Conservation (phyloP, 768 basidiomycete species). For the Butyriboletus loyo region DNA sequence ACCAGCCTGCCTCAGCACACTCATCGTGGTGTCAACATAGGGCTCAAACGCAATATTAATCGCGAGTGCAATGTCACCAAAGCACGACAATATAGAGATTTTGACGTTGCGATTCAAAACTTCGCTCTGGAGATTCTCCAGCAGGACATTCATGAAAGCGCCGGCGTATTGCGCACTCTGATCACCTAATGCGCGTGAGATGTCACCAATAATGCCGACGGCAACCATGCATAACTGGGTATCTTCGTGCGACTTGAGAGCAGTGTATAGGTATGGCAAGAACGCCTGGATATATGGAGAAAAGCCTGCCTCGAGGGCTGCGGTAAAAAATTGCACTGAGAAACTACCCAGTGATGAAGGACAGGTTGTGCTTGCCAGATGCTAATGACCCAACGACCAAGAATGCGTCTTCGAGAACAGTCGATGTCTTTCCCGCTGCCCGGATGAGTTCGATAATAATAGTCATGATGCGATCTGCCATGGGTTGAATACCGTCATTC, state of each 20-base stretch:
- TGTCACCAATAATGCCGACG: slow-evolving; percentile 92
- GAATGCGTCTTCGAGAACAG: slow-evolving; percentile 95
- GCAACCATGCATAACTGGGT: slow-evolving; percentile 94
- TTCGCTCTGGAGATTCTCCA: slow-evolving; percentile 89
- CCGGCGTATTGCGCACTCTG: slow-evolving; percentile 78
- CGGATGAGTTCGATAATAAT: slow-evolving; percentile 81
- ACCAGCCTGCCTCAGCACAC: slow-evolving; percentile 87
- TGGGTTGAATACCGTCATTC: slow-evolving; percentile 74
- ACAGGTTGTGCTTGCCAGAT: slow-evolving; percentile 44
- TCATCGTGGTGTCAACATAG: slow-evolving; percentile 88
- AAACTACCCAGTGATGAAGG: background rate
- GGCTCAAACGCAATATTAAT: slow-evolving; percentile 85
- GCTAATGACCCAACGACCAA: slow-evolving; percentile 88
- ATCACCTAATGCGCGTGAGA: slow-evolving; percentile 91
- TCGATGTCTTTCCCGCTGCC: slow-evolving; percentile 88
- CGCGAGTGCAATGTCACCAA: slow-evolving; percentile 95
- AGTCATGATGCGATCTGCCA: slow-evolving; percentile 95
- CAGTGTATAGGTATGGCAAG: slow-evolving; percentile 81
- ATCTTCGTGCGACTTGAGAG: slow-evolving; percentile 91
- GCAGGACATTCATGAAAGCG: slow-evolving; percentile 87
- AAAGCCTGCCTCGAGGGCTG: slow-evolving; percentile 76
- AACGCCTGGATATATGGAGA: slow-evolving; percentile 82
- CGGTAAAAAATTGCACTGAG: slow-evolving; percentile 3
- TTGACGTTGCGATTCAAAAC: slow-evolving; percentile 93
- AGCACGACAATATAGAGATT: slow-evolving; percentile 92